These are phyloP conservation scores for Neurospora sublineolata DNA, from an alignment of 495 filamentous ascomycete species.

Conservation along the genomic window DNA sequence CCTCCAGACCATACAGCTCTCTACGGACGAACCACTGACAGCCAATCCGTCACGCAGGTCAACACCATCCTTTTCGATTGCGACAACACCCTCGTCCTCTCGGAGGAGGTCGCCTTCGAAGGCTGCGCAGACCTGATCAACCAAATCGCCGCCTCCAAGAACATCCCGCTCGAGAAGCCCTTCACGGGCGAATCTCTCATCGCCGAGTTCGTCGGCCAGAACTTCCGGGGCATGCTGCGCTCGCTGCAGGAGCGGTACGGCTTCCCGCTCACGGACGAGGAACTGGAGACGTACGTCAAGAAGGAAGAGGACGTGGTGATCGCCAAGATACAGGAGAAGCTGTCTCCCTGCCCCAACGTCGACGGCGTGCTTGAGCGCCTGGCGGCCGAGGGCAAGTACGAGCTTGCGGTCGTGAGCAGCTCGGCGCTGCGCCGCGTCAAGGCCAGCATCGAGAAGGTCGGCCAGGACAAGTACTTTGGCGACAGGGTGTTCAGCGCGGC, in stretches of 20 bases:
- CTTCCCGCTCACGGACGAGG: conserved; percentile 54
- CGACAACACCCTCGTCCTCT: conserved; percentile 95
- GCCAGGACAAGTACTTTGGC: conserved; percentile 69
- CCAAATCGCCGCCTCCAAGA: conserved; percentile 63
- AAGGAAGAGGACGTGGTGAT: conserved; percentile 78
- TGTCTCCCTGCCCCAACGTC: conserved; percentile 59
- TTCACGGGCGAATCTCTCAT: conserved; percentile 76
- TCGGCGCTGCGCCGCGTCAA: conserved; percentile 68
- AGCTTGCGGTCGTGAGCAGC: conserved; percentile 70
- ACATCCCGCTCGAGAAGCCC: conserved; percentile 44
- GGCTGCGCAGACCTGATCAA: conserved; percentile 89
- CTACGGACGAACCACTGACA: neutral
- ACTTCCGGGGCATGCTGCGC: conserved; percentile 81
- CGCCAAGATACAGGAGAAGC: conserved; percentile 63
- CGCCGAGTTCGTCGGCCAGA: conserved; percentile 84
- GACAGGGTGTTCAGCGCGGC: conserved; percentile 77
- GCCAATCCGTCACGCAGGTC: conserved; percentile 11
- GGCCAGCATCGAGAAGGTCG: conserved; percentile 71
- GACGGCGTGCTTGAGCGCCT: conserved; percentile 57
- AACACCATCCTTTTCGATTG: conserved; percentile 75
- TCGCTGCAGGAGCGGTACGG: conserved; percentile 65
- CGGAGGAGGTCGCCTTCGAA: conserved; percentile 85
- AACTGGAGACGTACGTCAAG: conserved; percentile 66
- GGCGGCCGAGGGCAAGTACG: conserved; percentile 51
- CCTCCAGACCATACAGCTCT: neutral